Evolutionary conservation across 441 rosid genomes (phyloP).

Genomic region (Populus hybrid): DNA sequence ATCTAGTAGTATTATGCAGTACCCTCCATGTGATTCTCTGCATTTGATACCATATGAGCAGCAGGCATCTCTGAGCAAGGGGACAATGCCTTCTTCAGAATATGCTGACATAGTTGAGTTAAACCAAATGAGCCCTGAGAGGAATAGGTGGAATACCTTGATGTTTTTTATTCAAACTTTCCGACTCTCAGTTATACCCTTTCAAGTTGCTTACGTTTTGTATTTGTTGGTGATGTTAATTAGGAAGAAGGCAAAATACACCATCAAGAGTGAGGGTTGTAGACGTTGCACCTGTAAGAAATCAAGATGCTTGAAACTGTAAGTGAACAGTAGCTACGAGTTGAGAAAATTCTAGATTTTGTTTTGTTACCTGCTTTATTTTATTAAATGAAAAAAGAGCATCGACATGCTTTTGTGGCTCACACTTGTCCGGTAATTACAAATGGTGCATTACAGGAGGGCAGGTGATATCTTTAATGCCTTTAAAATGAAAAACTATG

Average conservation of each 20-base stretch:
- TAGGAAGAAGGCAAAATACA: conserved; percentile 32
- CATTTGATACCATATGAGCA: conserved; percentile 15
- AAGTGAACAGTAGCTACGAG: conserved; percentile 21
- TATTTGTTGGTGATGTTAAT: not conserved
- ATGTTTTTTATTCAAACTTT: not conserved
- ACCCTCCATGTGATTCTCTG: conserved; percentile 14
- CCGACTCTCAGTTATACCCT: not conserved
- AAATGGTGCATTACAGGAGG: not conserved
- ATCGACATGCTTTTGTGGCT: not conserved
- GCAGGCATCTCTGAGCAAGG: conserved; percentile 17
- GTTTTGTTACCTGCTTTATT: not conserved
- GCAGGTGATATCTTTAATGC: not conserved
- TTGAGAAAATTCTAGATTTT: not conserved
- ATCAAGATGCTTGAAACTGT: conserved; percentile 56
- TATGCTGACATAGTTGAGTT: conserved; percentile 13
- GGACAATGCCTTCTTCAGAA: conserved; percentile 14
- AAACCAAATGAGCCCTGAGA: conserved; percentile 23
- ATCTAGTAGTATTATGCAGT: conserved; percentile 7
- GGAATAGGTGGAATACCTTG: conserved; percentile 27
- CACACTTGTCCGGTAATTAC: not conserved
- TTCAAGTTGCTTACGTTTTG: not conserved
- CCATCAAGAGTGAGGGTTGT: conserved; percentile 21
- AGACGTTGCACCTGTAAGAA: conserved; percentile 46
- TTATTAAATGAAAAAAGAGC: not conserved
- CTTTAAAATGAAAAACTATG: not conserved